Base-by-base conservation (phyloP, 495 filamentous ascomycete species). In the Chaetomium fimeti region DNA sequence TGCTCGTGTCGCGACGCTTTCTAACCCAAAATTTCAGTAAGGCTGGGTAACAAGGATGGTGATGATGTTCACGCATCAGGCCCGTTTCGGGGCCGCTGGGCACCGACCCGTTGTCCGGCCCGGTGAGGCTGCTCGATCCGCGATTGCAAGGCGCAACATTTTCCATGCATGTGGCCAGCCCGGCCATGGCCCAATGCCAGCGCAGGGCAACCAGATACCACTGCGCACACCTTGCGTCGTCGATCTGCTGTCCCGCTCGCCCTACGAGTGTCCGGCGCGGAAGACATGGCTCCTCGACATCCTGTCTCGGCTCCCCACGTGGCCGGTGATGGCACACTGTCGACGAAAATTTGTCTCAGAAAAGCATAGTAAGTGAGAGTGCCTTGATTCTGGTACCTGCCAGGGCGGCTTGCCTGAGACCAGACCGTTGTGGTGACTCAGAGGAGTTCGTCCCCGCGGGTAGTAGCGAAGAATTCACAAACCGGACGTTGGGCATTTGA, bases 121-220 rank as follows among this genome's bases (percentile, higher is more conserved):
- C 57, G 57, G 42, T 20, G 57, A 60, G 57, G 42, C 57, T 60
- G 57, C 43, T 60, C 27, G 43, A 48, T 60, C 25, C 27, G 42
- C 9, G 42, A 36, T 36, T 29, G 25, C 43, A 49, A 49, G 40
- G 56, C 22, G 13, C 40, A 45, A 12, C 40, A 58, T 43, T 40
- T 40, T 9, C 20, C 45, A 49, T 49, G 45, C 45, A 49, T 49
- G 45, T 12, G 8, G 16, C 45, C 45, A 20, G 45, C 45, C 45
- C 20, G n/a, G 45, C 16, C 45, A 49, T 24, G 45, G 45, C 45
- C 45, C 53, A 38, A 55, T 36, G 53, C 53, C 29, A 25, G 16
- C 53, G 25, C 15, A 38, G 29, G 16, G 4, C 29, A 20, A 27
- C 49, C 64, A 24, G 42, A 48, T 20, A 20, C 43, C n/a, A 20